Percentiles rank a stretch among this genome's conserved stretches.
phyloP scores from a whole-genome alignment of 2,329 filamentous ascomycete species.

The Fusarium devonianum region DNA sequence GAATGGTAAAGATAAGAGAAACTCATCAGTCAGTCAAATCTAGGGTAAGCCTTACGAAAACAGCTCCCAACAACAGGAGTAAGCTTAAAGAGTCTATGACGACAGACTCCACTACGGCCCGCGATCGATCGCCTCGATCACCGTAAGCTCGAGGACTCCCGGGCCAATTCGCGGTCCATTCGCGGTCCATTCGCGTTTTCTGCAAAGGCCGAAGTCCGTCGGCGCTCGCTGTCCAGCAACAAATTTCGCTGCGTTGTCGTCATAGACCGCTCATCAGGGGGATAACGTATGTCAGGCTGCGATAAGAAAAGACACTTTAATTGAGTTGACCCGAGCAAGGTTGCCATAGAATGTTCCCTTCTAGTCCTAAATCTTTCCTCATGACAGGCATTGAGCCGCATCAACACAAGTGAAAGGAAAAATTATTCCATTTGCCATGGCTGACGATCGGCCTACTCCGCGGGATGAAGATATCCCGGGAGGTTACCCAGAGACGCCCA shows the following conservation, averaged over 20 bases:
- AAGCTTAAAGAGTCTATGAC: conserved; percentile 31
- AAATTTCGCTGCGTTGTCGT: conserved; percentile 13
- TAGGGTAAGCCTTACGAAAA: no score
- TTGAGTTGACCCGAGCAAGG: no score
- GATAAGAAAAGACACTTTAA: no score
- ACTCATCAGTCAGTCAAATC: no score
- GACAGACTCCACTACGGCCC: neutral
- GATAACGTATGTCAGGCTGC: no score
- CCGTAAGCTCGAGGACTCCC: neutral
- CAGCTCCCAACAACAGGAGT: neutral
- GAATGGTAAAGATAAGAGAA: no score
- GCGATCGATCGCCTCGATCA: neutral
- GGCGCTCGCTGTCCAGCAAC: neutral
- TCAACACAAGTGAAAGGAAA: neutral
- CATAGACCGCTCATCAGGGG: conserved; percentile 29
- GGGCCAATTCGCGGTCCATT: neutral
- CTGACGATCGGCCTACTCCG: conserved; percentile 34
- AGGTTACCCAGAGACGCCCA: conserved; percentile 39
- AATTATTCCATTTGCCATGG: conserved; percentile 15
- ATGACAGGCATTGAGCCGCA: no score
- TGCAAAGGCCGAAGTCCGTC: conserved; percentile 31
- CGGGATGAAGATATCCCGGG: conserved; percentile 39
- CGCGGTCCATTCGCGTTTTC: conserved; percentile 13
- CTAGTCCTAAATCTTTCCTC: no score
- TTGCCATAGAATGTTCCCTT: no score